Percentiles rank a stretch among this genome's conserved stretches.
Conservation (phyloP, 2,329 filamentous ascomycete species). For the Colletotrichum navitas region DNA sequence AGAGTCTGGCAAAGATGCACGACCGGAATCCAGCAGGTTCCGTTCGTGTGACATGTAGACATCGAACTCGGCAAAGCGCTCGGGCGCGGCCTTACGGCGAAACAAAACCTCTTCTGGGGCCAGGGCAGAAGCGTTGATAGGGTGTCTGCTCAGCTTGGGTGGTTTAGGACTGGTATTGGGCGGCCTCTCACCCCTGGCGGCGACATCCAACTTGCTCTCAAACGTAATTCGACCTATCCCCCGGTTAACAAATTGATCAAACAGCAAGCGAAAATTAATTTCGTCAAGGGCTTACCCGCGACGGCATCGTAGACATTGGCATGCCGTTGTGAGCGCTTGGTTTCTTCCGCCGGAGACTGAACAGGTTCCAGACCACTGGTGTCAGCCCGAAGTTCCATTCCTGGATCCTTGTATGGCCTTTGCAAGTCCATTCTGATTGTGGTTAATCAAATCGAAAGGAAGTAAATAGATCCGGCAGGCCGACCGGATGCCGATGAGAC, state of each 20-base stretch:
- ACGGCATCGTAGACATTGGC: slow-evolving; percentile 80
- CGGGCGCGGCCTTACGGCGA: slow-evolving; percentile 72
- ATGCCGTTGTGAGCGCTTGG: slow-evolving; percentile 47
- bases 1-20: slow-evolving; percentile 71
- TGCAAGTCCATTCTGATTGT: neutral
- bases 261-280: neutral
- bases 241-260: slow-evolving; percentile 7
- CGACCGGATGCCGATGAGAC: neutral
- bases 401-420: neutral
- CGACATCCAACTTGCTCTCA: slow-evolving; percentile 13
- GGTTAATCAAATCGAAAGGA: neutral
- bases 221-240: slow-evolving; percentile 35
- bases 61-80: slow-evolving; percentile 77
- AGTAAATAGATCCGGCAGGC: neutral
- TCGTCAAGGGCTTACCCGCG: slow-evolving; percentile 65
- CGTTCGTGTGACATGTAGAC: slow-evolving; percentile 75
- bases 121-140: slow-evolving; percentile 55
- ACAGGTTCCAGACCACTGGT: slow-evolving; percentile 8
- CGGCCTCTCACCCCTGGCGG: slow-evolving; percentile 16
- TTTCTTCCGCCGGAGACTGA: slow-evolving; percentile 1
- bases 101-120: slow-evolving; percentile 81
- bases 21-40: slow-evolving; percentile 61
- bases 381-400: neutral
- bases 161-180: slow-evolving; percentile 16
- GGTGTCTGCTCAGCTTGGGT: slow-evolving; percentile 44